These are phyloP conservation scores for Kazachstania sp. DNA, from an alignment of 1,139 yeast genomes.

Conservation along the genomic window DNA sequence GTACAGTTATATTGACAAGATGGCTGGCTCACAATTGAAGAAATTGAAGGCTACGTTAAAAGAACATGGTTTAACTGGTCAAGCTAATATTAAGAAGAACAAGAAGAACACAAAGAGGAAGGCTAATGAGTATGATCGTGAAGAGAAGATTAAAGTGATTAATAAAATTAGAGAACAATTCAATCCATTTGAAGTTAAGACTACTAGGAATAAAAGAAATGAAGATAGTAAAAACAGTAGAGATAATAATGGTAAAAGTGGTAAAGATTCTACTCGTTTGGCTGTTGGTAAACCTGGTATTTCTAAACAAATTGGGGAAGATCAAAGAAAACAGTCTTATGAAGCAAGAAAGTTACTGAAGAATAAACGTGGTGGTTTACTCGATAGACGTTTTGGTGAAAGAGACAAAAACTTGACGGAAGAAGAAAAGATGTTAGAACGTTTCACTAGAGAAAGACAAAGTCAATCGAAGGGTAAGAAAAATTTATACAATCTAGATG, in stretches of 20 bases:
- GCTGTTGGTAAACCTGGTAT: conserved; percentile 68
- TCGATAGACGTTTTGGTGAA: conserved; percentile 92
- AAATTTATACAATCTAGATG: conserved; percentile 65
- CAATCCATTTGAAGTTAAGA: conserved; percentile 80
- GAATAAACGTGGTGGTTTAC: conserved; percentile 68
- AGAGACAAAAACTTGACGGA: conserved; percentile 58
- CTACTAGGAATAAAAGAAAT: conserved; percentile 62
- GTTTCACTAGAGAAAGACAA: conserved; percentile 86
- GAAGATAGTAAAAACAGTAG: conserved; percentile 37
- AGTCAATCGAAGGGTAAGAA: conserved; percentile 40
- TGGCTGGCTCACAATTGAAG: conserved; percentile 90
- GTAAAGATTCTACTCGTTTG: conserved; percentile 17
- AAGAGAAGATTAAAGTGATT: conserved; percentile 51
- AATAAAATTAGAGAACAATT: conserved; percentile 66
- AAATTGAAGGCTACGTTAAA: conserved; percentile 70
- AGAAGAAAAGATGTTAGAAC: conserved; percentile 91
- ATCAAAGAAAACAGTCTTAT: conserved; percentile 59
- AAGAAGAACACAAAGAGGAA: conserved; percentile 39
- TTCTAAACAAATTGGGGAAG: conserved; percentile 70
- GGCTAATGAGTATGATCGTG: conserved; percentile 63
- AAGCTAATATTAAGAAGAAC: conserved; percentile 53
- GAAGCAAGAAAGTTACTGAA: conserved; percentile 52
- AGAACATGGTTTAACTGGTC: conserved; percentile 75
- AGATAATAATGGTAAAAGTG: conserved; percentile 34
- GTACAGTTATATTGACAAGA: conserved; percentile 19